phyloP scores from a whole-genome alignment of 805 yeast genomes.

The Candida lessepsii region DNA sequence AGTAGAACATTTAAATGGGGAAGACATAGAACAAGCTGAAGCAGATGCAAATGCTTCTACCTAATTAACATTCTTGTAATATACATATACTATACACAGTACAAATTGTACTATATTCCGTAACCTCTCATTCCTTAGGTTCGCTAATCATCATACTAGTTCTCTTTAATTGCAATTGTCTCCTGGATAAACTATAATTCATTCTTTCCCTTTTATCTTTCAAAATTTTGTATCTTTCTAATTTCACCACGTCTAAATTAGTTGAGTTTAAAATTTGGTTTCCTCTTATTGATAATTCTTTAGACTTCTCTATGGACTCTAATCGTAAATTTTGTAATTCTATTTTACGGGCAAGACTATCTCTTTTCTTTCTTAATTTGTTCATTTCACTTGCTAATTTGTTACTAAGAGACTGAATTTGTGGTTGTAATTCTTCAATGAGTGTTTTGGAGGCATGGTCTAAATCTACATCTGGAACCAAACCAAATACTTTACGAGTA shows the following conservation, averaged over 20 bases:
- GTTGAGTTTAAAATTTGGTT: conserved; percentile 10
- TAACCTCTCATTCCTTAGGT: neutral
- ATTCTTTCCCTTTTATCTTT: conserved; percentile 45
- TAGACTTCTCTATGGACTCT: conserved; percentile 15
- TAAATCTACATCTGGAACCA: conserved; percentile 50
- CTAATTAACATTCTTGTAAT: neutral
- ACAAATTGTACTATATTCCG: neutral
- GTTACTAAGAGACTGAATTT: conserved; percentile 31
- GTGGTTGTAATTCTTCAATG: conserved; percentile 41
- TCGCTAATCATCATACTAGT: conserved; percentile 12
- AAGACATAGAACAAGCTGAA: conserved; percentile 17
- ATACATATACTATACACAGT: conserved; percentile 5
- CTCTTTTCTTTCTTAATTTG: conserved; percentile 31
- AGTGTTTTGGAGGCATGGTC: conserved; percentile 38
- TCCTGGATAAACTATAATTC: conserved; percentile 34
- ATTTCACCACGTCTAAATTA: conserved; percentile 29
- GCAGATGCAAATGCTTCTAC: neutral
- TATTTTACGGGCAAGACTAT: conserved; percentile 32
- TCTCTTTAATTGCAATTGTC: conserved; percentile 20
- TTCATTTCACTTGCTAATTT: conserved; percentile 32
- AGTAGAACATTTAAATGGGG: conserved; percentile 38
- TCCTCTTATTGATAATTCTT: conserved; percentile 16
- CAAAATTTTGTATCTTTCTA: conserved; percentile 38
- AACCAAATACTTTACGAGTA: conserved; percentile 48
- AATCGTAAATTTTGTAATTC: conserved; percentile 43